A percentile compares a stretch with the other conserved stretches of the same genome.
Conservation (phyloP, 257 asterid species). For the Knoxia roxburghii region DNA sequence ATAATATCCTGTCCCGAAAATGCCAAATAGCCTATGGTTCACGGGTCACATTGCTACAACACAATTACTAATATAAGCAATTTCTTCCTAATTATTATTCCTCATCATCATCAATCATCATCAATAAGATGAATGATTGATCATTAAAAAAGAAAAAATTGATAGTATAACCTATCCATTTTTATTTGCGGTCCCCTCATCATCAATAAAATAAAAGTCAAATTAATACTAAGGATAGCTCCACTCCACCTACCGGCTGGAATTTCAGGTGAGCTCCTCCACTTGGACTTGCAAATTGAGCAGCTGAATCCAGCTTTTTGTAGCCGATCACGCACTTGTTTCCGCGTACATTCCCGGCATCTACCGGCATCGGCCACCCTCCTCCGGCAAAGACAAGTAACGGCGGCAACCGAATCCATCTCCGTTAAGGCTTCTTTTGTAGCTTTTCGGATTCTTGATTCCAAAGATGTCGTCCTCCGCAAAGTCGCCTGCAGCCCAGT, state of each 20-base stretch:
- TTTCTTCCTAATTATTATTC: too few species aligned
- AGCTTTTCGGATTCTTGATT: conserved; percentile 22
- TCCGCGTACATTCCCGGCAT: conserved; percentile 27
- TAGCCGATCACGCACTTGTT: conserved; percentile 20
- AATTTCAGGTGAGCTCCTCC: conserved; percentile 24
- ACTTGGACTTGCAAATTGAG: conserved; percentile 34
- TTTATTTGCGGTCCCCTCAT: too few species aligned
- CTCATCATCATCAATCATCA: too few species aligned
- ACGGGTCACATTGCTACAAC: too few species aligned
- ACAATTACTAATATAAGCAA: too few species aligned
- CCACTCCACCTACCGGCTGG: conserved; percentile 30
- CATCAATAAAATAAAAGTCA: too few species aligned
- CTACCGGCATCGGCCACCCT: conserved; percentile 4
- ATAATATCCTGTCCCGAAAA: too few species aligned
- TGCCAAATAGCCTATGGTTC: too few species aligned
- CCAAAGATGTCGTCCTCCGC: conserved; percentile 26
- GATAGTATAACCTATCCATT: too few species aligned
- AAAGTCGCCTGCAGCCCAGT: conserved; percentile 24
- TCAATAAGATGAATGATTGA: too few species aligned
- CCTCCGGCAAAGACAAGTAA: conserved; percentile 26
- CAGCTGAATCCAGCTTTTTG: conserved; percentile 24
- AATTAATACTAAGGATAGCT: not conserved
- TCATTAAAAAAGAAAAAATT: too few species aligned
- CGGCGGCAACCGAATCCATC: conserved; percentile 6
- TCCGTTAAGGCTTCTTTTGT: conserved; percentile 31